These are phyloP conservation scores for Fallopia convolvulus DNA, from an alignment of 148 eudicot species.

Conservation along the genomic window DNA sequence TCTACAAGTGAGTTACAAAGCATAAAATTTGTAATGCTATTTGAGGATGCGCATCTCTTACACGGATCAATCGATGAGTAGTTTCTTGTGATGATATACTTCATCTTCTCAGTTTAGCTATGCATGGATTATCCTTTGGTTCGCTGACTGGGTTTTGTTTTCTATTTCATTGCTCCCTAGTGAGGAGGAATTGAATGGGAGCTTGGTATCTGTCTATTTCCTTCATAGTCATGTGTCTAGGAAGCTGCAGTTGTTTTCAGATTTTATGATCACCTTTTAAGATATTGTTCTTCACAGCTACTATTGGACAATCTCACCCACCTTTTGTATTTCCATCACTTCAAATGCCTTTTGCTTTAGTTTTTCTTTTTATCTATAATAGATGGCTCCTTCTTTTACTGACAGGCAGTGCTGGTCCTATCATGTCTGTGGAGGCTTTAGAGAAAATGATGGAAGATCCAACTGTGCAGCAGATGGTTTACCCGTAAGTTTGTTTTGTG, in stretches of 20 bases:
- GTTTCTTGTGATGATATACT: background rate
- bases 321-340: background rate
- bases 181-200: background rate
- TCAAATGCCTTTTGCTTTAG: background rate
- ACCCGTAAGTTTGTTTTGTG: slow-evolving; percentile 45
- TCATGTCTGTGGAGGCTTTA: slow-evolving; percentile 70
- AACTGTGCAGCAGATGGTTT: slow-evolving; percentile 76
- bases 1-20: slow-evolving; percentile 26
- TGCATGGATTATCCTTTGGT: background rate
- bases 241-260: background rate
- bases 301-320: background rate
- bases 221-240: background rate
- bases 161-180: background rate
- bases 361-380: background rate
- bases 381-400: background rate
- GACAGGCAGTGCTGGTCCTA: slow-evolving; percentile 38
- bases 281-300: slow-evolving; percentile 1
- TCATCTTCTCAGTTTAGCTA: background rate
- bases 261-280: background rate
- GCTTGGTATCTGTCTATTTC: background rate
- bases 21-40: slow-evolving; percentile 13
- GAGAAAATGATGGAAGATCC: slow-evolving; percentile 99
- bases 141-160: background rate
- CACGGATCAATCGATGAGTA: slow-evolving; percentile 20
- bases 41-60: slow-evolving; percentile 3